phyloP scores from a whole-genome alignment of 768 basidiomycete species.

The Auricularia sp. region DNA sequence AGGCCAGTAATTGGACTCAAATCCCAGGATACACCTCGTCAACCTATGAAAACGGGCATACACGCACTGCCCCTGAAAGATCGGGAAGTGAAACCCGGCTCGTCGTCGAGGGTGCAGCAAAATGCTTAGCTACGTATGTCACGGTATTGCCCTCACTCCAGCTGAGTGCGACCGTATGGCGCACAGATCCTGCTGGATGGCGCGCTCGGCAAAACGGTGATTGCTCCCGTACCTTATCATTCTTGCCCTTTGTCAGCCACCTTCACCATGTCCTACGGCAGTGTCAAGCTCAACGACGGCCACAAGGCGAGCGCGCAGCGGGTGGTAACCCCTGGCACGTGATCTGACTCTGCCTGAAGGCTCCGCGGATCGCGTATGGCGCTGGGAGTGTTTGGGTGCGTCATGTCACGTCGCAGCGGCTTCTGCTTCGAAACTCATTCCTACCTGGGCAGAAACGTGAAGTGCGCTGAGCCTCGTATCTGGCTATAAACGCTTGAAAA shows the following conservation, averaged over 20 bases:
- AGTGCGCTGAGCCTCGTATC: not conserved
- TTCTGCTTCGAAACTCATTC: not conserved
- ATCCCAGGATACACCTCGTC: too few relatives aligned
- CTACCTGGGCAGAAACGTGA: not conserved
- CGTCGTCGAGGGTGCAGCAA: too few relatives aligned
- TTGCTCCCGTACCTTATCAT: not conserved
- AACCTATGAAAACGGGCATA: too few relatives aligned
- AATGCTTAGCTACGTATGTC: too few relatives aligned
- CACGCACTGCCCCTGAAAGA: too few relatives aligned
- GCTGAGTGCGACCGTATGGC: too few relatives aligned
- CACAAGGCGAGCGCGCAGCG: slow-evolving; percentile 18
- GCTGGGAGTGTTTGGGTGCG: slow-evolving; percentile 57
- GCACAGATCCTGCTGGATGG: too few relatives aligned
- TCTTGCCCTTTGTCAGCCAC: not conserved
- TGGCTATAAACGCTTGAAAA: not conserved
- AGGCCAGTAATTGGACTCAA: too few relatives aligned
- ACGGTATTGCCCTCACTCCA: too few relatives aligned
- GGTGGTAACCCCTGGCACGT: not conserved
- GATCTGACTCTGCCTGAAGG: not conserved
- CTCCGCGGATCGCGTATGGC: slow-evolving; percentile 49
- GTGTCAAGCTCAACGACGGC: slow-evolving; percentile 42
- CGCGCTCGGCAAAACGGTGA: not conserved
- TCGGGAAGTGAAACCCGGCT: too few relatives aligned
- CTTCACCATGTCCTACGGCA: slow-evolving; percentile 47
- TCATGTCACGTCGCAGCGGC: not conserved